These are phyloP conservation scores for Meredithiella fracta DNA, from an alignment of 2,329 filamentous ascomycete genomes.

Conservation along the genomic window DNA sequence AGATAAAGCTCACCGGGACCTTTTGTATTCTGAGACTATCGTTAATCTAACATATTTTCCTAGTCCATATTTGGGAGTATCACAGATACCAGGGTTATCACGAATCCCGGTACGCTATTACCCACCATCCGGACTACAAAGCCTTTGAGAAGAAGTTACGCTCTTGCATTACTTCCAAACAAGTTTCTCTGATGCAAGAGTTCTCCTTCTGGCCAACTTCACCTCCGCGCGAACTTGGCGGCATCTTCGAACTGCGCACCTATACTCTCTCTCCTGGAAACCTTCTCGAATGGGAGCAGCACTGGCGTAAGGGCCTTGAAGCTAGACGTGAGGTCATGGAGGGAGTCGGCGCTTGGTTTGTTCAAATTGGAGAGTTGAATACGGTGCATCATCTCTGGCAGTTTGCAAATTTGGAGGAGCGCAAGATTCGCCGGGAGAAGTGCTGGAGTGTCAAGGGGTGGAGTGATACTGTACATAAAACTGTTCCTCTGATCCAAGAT, in stretches of 20 bases:
- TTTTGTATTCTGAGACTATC: too few species aligned
- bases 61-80: constrained; percentile 99
- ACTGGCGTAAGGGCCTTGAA: constrained; percentile 85
- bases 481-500: constrained; percentile 83
- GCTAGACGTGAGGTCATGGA: constrained; percentile 96
- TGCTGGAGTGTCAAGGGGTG: constrained; percentile 92
- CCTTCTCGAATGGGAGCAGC: constrained; percentile 93
- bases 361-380: constrained; percentile 93
- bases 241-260: constrained; percentile 87
- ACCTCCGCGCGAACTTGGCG: constrained; percentile 72
- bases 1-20: too few species aligned
- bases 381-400: constrained; percentile 98
- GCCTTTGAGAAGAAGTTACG: constrained; percentile 76
- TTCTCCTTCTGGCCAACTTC: constrained; percentile 99
- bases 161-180: constrained; percentile 67
- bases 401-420: constrained; percentile 90
- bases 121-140: constrained; percentile 64
- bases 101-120: constrained; percentile 71
- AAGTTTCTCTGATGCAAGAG: constrained; percentile 91
- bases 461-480: constrained; percentile 97
- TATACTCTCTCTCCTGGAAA: constrained; percentile 95
- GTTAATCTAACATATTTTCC: neutral
- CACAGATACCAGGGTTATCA: constrained; percentile 95
- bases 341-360: constrained; percentile 95
- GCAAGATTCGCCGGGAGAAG: constrained; percentile 76